Conservation (phyloP, 805 yeast genomes). For the Wickerhamiella siamensis region DNA sequence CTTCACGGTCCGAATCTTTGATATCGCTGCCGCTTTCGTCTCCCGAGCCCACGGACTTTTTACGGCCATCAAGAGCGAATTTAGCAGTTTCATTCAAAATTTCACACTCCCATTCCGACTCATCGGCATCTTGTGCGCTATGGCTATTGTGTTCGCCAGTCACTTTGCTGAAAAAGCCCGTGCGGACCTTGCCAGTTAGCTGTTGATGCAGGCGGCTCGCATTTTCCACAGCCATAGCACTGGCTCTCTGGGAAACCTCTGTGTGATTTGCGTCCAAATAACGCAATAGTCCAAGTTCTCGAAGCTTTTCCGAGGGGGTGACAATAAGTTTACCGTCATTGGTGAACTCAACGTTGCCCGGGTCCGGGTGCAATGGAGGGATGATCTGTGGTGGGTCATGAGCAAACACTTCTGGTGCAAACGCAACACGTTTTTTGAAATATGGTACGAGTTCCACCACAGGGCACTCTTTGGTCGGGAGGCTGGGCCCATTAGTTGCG, state of each 20-base stretch:
- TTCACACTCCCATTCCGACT: slow-evolving; percentile 1
- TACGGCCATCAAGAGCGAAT: slow-evolving; percentile 6
- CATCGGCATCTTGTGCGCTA: slow-evolving; percentile 19
- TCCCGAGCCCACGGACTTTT: slow-evolving; percentile 11
- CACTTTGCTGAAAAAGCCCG: not conserved
- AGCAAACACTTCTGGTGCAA: slow-evolving; percentile 58
- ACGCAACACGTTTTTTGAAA: slow-evolving; percentile 23
- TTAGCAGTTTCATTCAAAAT: not conserved
- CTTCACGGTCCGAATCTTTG: not conserved
- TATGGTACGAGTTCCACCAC: not conserved
- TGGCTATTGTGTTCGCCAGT: slow-evolving; percentile 5
- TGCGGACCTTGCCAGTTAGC: slow-evolving; percentile 4
- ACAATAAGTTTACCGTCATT: slow-evolving; percentile 18
- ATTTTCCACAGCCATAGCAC: slow-evolving; percentile 13
- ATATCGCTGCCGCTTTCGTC: not conserved
- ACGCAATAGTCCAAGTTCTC: slow-evolving; percentile 3
- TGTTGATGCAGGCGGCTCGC: slow-evolving; percentile 14
- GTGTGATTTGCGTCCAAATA: slow-evolving; percentile 8
- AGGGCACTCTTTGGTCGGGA: not conserved
- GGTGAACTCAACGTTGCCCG: slow-evolving; percentile 48
- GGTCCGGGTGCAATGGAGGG: slow-evolving; percentile 69
- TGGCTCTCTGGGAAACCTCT: slow-evolving; percentile 10
- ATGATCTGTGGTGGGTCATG: slow-evolving; percentile 90
- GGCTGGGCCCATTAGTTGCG: too few relatives aligned
- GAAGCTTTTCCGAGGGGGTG: slow-evolving; percentile 4